Evolutionary conservation across 2,329 filamentous ascomycete genomes (phyloP), one percentile per base, ranked within the genome.

Genomic region (Macrophomina tecta): DNA sequence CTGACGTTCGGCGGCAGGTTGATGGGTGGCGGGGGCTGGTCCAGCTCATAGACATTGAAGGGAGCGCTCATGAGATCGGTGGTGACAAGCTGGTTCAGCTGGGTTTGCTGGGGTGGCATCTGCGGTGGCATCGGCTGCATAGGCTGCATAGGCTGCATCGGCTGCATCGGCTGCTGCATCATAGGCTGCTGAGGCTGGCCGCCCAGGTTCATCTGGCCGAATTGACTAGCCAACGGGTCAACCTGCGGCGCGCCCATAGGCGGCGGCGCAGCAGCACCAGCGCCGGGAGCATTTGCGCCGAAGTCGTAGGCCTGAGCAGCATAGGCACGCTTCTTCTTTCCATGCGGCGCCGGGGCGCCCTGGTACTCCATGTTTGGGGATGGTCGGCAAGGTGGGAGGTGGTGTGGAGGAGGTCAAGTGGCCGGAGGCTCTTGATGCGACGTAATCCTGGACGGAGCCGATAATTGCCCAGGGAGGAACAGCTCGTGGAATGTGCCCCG

Each of bases 221-320:
- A 94, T 72, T 91, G 90, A 73, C 92, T 89, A 61, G 92, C 94
- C 77, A 97, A 87, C 69, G 90, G 90, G 66, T 87, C 87, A 16
- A 65, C 34, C 32, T 30, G 82, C 76, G 90, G 91, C 34, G 82
- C 85, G 70, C 87, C 92, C 56, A 67, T 78, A 81, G 67, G 76
- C 78, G 66, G 85, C 30, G 74, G 70, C 68, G 73, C 87, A 42
- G 83, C 87, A 64, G 77, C 78, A 66, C 78, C 81, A 65, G 62
- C 55, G 69, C 79, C 78, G 71, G 82, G 77, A 70, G 85, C 79
- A 61, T 98, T 98, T 75, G 91, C 92, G 73, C 94, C 95, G 73
- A 98, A 95, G 68, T 97, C 94, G 80, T 97, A 99, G 53, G 94
- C 94, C 79, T 96, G 91, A 67, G 92, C 92, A 65, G 95, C 95